Conservation (phyloP, 2,329 filamentous ascomycete species). For the Rhytidhysteron rufulum region DNA sequence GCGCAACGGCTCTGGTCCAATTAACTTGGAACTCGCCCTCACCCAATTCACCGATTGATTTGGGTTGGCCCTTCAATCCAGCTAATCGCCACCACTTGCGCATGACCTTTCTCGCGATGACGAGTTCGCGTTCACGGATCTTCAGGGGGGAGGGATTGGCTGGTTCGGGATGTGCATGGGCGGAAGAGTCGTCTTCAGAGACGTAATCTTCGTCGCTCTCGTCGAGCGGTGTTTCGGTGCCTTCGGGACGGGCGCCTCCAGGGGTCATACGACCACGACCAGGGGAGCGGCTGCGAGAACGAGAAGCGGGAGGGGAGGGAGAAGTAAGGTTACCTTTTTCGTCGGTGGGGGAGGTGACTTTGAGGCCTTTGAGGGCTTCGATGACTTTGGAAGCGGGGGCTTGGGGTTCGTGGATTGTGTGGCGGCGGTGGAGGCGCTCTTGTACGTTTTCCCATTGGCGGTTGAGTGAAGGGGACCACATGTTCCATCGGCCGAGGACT, state of each 20-base stretch:
- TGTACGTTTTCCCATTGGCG: conserved; percentile 66
- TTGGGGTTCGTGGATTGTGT: conserved; percentile 44
- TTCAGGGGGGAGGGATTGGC: conserved; percentile 41
- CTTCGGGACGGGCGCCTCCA: conserved; percentile 9
- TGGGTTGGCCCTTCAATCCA: conserved; percentile 52
- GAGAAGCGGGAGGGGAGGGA: too few species aligned
- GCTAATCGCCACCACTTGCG: conserved; percentile 69
- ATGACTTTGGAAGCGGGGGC: conserved; percentile 19
- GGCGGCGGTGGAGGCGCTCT: conserved; percentile 53
- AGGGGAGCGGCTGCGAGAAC: too few species aligned
- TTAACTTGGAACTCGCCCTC: conserved; percentile 59
- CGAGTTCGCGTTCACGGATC: conserved; percentile 49
- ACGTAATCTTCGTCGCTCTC: conserved; percentile 26
- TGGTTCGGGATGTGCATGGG: conserved; percentile 36
- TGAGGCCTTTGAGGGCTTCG: conserved; percentile 7
- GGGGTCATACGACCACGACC: too few species aligned
- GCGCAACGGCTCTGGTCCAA: conserved; percentile 76
- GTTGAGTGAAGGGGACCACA: conserved; percentile 60
- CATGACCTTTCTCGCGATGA: conserved; percentile 65
- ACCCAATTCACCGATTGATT: conserved; percentile 52
- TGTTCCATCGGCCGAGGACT: conserved; percentile 74
- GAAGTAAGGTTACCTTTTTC: too few species aligned
- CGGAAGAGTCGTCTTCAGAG: conserved; percentile 39
- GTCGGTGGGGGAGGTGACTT: conserved; percentile 3
- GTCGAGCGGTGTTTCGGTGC: conserved; percentile 18